Percentiles rank a stretch among this genome's conserved stretches.
These are phyloP conservation scores for Madurella mycetomatis DNA, from an alignment of 2,329 filamentous ascomycete genomes.

Conservation along the genomic window DNA sequence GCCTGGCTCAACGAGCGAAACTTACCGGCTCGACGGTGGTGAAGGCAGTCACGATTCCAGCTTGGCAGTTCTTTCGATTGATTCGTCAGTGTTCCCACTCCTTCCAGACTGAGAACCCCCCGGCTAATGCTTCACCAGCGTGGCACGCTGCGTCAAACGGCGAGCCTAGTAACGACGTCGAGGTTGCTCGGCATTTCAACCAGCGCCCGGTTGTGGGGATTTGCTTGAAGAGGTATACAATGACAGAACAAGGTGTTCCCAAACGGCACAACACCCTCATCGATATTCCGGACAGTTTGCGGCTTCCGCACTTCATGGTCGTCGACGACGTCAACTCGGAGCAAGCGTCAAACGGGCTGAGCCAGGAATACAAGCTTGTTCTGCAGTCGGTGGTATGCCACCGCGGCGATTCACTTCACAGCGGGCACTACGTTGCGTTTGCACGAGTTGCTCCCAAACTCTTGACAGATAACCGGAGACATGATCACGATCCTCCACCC, in stretches of 20 bases:
- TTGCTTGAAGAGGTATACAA: constrained; percentile 84
- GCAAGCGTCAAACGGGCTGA: constrained; percentile 57
- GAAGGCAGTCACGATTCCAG: constrained; percentile 90
- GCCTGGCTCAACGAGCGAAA: constrained; percentile 41
- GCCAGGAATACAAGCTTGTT: constrained; percentile 88
- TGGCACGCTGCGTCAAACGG: constrained; percentile 68
- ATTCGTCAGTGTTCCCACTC: constrained; percentile 59
- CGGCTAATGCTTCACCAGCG: constrained; percentile 49
- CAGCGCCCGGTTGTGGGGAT: constrained; percentile 84
- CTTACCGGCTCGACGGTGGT: constrained; percentile 47
- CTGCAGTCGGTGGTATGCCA: constrained; percentile 92
- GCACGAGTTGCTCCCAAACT: constrained; percentile 67
- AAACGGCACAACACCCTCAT: constrained; percentile 75
- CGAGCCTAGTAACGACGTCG: constrained; percentile 61
- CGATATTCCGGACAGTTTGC: constrained; percentile 77
- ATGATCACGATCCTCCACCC: constrained; percentile 54
- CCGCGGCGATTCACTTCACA: constrained; percentile 76
- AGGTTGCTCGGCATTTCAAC: constrained; percentile 85
- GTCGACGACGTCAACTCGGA: constrained; percentile 66
- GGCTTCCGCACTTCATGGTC: constrained; percentile 82
- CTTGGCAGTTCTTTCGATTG: constrained; percentile 94
- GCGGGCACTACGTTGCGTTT: constrained; percentile 87
- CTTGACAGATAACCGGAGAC: constrained; percentile 55
- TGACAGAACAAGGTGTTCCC: constrained; percentile 64
- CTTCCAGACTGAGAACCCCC: constrained; percentile 21